Evolutionary conservation across 2,329 filamentous ascomycete species (phyloP).

Genomic region (Rugonectria rugulosa): DNA sequence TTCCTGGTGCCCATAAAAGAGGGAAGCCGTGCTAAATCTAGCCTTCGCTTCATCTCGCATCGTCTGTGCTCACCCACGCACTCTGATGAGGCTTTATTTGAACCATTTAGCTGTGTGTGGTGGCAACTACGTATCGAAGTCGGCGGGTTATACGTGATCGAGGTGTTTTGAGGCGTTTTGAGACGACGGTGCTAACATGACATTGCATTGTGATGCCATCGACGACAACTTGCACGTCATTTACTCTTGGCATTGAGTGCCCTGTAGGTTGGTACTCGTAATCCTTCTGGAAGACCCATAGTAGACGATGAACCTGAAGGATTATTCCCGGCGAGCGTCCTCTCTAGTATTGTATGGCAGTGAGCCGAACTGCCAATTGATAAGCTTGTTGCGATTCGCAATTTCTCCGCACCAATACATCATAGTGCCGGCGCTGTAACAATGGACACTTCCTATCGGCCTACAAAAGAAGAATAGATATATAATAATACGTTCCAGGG

Average conservation of each 20-base stretch:
- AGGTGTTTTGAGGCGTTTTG: not conserved
- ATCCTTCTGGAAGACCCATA: no score
- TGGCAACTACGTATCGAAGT: not conserved
- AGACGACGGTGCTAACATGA: not conserved
- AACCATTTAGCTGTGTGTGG: no score
- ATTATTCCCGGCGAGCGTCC: no score
- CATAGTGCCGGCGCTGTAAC: not conserved
- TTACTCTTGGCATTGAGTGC: not conserved
- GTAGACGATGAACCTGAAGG: no score
- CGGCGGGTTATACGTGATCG: no score
- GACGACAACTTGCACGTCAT: slow-evolving; percentile 7
- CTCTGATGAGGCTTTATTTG: not conserved
- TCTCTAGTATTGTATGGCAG: no score
- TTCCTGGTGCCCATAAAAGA: not conserved
- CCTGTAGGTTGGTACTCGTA: not conserved
- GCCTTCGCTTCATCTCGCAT: not conserved
- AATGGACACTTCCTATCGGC: no score
- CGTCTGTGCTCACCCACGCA: not conserved
- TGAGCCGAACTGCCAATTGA: no score
- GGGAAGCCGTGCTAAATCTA: not conserved
- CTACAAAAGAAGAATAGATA: no score
- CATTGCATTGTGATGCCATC: slow-evolving; percentile 1
- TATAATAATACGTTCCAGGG: no score
- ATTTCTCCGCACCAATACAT: slow-evolving; percentile 5
- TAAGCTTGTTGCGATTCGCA: slow-evolving; percentile 1